Percentiles rank a stretch among this genome's conserved stretches.
phyloP scores from a whole-genome alignment of 2,329 filamentous ascomycete genomes.

The Sarocladium brachiariae region DNA sequence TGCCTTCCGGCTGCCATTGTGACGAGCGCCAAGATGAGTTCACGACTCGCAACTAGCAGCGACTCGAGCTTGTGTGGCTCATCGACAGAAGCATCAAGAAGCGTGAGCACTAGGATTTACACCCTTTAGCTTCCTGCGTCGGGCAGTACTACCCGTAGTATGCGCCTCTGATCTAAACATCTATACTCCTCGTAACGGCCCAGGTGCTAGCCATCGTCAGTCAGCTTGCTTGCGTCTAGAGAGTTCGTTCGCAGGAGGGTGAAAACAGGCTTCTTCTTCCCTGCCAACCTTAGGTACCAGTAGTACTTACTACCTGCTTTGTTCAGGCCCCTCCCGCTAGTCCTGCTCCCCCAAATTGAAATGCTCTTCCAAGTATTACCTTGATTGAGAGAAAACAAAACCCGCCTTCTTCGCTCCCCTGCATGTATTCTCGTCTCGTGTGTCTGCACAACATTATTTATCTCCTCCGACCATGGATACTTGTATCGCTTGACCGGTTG shows the following conservation, averaged over 20 bases:
- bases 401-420: neutral
- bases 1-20: neutral
- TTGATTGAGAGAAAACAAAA: neutral
- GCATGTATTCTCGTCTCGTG: conserved; percentile 23
- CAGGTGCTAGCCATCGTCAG: neutral
- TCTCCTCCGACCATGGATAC: neutral
- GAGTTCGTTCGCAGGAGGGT: too few relatives aligned
- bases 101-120: too few relatives aligned
- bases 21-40: neutral
- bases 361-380: conserved; percentile 2
- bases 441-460: conserved; percentile 34
- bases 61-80: neutral
- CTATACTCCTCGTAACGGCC: too few relatives aligned
- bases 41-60: neutral
- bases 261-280: conserved; percentile 3
- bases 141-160: too few relatives aligned
- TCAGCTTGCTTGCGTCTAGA: too few relatives aligned
- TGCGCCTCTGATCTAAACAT: too few relatives aligned
- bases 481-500: conserved; percentile 4
- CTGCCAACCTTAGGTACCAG: too few relatives aligned
- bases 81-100: too few relatives aligned
- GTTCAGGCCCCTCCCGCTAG: neutral
- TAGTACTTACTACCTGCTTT: too few relatives aligned
- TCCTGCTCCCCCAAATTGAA: neutral
- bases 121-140: too few relatives aligned